A percentile compares a stretch with the other conserved stretches of the same genome.
phyloP scores from a whole-genome alignment of 78 protist species.

The Polysphondylium violaceum region DNA sequence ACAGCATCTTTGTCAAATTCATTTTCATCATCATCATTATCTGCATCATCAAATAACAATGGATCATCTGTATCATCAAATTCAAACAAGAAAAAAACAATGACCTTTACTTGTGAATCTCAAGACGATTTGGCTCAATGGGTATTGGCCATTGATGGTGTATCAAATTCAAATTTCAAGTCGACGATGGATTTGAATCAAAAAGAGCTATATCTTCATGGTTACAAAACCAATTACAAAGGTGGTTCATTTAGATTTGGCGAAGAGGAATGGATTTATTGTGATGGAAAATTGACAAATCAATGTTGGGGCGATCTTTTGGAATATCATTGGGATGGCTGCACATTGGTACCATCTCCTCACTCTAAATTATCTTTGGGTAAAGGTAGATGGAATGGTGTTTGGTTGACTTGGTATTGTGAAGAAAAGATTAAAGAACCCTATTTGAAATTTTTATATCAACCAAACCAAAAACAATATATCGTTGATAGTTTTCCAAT shows the following conservation, averaged over 20 bases:
- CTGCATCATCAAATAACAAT: background rate
- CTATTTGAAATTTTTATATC: slow-evolving; percentile 49
- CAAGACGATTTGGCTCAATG: slow-evolving; percentile 12
- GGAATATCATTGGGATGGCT: slow-evolving; percentile 72
- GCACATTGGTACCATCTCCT: background rate
- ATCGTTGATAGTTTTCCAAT: slow-evolving; percentile 48
- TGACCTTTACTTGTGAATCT: background rate
- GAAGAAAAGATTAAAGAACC: slow-evolving; percentile 32
- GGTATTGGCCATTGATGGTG: slow-evolving; percentile 64
- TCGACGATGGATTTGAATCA: slow-evolving; percentile 40
- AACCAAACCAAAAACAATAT: slow-evolving; percentile 35
- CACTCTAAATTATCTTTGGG: slow-evolving; percentile 3
- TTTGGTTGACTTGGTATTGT: slow-evolving; percentile 65
- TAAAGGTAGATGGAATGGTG: slow-evolving; percentile 78
- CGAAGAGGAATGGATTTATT: slow-evolving; percentile 67
- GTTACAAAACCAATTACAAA: slow-evolving; percentile 15
- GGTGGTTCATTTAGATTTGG: slow-evolving; percentile 61
- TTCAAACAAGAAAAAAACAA: background rate
- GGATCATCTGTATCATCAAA: background rate
- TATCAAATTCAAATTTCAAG: slow-evolving; percentile 62
- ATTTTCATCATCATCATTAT: background rate
- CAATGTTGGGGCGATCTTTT: slow-evolving; percentile 23
- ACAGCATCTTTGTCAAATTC: too few relatives aligned
- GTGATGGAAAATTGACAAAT: slow-evolving; percentile 42
- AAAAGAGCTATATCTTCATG: slow-evolving; percentile 32